A percentile compares a stretch with the other conserved stretches of the same genome.
These are phyloP conservation scores for Pseudocercospora vitis DNA, from an alignment of 2,329 filamentous ascomycete genomes.

Conservation along the genomic window DNA sequence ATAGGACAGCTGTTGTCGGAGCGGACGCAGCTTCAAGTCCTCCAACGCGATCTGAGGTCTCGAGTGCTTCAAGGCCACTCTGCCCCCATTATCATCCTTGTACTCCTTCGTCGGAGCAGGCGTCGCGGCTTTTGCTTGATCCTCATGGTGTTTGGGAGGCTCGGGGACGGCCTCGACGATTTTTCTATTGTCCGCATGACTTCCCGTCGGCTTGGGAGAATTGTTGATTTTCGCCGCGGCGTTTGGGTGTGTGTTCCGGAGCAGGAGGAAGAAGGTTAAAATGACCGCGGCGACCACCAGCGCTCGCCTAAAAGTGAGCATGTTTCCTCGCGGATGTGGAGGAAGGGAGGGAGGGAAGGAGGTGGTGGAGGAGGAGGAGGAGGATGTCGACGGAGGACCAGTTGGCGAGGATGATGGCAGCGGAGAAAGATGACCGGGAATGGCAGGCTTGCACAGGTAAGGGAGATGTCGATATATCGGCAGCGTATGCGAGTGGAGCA, in stretches of 20 bases:
- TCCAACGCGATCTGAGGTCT: slow-evolving; percentile 62
- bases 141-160: slow-evolving; percentile 14
- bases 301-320: slow-evolving; percentile 78
- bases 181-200: slow-evolving; percentile 39
- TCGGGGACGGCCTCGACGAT: slow-evolving; percentile 31
- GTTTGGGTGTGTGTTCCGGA: slow-evolving; percentile 59
- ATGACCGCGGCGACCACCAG: slow-evolving; percentile 69
- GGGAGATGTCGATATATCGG: slow-evolving; percentile 41
- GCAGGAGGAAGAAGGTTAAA: slow-evolving; percentile 67
- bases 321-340: slow-evolving; percentile 40
- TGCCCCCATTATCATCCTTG: slow-evolving; percentile 30
- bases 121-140: slow-evolving; percentile 17
- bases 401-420: too few relatives aligned
- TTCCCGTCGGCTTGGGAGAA: slow-evolving; percentile 41
- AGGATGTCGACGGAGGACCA: not conserved
- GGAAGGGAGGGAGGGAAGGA: too few relatives aligned
- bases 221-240: slow-evolving; percentile 30
- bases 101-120: slow-evolving; percentile 30
- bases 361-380: too few relatives aligned
- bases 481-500: slow-evolving; percentile 43
- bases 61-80: slow-evolving; percentile 43
- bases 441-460: slow-evolving; percentile 41
- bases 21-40: slow-evolving; percentile 69
- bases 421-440: not conserved
- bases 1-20: slow-evolving; percentile 80